Evolutionary conservation across 2,329 filamentous ascomycete genomes (phyloP), one percentile per base, ranked within the genome.

Genomic region (Colletotrichum orchidophilum): DNA sequence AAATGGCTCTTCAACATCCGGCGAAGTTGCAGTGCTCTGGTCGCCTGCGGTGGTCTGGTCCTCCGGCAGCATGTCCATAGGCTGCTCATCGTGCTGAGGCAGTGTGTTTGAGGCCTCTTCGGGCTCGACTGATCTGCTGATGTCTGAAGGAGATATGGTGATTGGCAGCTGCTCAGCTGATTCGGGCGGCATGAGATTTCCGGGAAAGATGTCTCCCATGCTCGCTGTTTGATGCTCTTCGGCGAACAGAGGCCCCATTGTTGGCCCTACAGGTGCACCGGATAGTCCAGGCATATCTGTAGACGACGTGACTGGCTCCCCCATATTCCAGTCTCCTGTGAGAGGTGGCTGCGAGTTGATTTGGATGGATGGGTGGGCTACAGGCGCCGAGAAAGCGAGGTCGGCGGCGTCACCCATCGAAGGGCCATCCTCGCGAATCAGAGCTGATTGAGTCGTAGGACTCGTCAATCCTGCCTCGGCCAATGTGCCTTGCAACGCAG

Each of bases 141-240:
- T 80, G 46, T 81, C 81, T 21, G 82, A 81, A 5, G 81, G 78
- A n/a, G 81, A 81, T 27, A 84, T 74, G 1, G 82, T 83, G 12
- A 75, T 72, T n/a, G 76, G 77, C 3, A 78, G 75, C 2, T 75
- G 31, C 21, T 77, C 70, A 9, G 73, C 74, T 12, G 62, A n/a
- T 12, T 69, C 74, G 21, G 73, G 72, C 1, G 74, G 66, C 60
- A 79, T 65, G 18, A 77, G 63, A 12, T 75, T 72, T 27, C 42
- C 61, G 11, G 76, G 52, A 21, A 71, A 71, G 18, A 71, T 71
- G 42, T 71, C 65, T 12, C 69, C 69, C 64, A 68, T 68, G 53
- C 27, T 71, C n/a, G 69, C 69, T n/a, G 69, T 71, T 24, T 42
- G 64, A 3, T 46, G 69, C 18, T 12, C n/a, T 29, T 69, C 52